Conservation (phyloP, 371 early-diverging fungal species). For the Batkoa obscura region DNA sequence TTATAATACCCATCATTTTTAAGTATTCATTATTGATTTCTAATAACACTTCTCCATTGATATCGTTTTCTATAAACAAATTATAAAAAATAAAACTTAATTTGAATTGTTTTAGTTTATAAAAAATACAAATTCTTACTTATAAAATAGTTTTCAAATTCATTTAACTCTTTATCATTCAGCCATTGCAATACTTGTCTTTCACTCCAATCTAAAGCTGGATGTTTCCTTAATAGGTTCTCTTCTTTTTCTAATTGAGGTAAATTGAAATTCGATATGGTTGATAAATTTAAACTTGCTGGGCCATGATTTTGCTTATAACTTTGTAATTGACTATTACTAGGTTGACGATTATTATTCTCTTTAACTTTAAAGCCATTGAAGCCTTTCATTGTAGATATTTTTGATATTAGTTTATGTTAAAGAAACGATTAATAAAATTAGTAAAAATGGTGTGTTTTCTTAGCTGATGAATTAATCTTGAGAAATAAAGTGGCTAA, state of each 20-base stretch:
- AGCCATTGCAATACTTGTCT: not conserved
- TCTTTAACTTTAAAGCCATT: not conserved
- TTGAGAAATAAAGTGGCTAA: too few species aligned
- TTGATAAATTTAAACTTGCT: not conserved
- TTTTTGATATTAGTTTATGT: too few species aligned
- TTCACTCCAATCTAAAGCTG: constrained; percentile 2
- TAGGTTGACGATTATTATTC: not conserved
- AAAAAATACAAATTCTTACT: not conserved
- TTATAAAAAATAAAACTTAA: not conserved
- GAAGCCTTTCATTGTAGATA: constrained; percentile 3
- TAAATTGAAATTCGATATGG: not conserved
- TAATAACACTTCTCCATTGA: constrained; percentile 58
- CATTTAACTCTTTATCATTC: not conserved
- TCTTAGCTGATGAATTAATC: too few species aligned
- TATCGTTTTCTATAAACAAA: constrained; percentile 29
- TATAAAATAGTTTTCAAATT: not conserved
- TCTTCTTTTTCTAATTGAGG: not conserved
- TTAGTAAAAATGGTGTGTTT: too few species aligned
- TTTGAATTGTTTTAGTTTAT: not conserved
- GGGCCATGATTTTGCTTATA: not conserved
- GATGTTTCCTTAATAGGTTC: not conserved
- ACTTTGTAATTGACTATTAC: not conserved
- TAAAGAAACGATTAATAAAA: too few species aligned
- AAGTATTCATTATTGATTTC: constrained; percentile 64
- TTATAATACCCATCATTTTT: constrained; percentile 59